Percentiles rank a stretch among this genome's conserved stretches.
phyloP scores from a whole-genome alignment of 345 rosid genomes.

The Citrus australasica region DNA sequence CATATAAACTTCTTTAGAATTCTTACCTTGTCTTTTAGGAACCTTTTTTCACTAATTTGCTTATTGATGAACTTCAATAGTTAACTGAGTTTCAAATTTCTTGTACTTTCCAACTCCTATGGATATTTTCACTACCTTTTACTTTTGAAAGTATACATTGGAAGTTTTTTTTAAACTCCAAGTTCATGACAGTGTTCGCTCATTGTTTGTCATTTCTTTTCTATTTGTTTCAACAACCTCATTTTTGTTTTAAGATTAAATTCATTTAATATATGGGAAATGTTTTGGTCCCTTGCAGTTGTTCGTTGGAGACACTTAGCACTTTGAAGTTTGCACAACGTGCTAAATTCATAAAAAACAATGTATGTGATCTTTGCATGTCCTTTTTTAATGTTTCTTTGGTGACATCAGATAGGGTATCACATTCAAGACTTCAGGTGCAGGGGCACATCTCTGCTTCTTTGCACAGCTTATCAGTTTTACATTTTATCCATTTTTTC shows the following conservation, averaged over 20 bases:
- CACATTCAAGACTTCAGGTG: background rate
- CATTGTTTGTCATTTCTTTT: background rate
- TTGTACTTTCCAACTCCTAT: background rate
- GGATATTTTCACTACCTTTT: background rate
- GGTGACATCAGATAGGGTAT: background rate
- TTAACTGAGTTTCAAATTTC: background rate
- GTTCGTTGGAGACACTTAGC: conserved; percentile 90
- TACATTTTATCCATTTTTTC: background rate
- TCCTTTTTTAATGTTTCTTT: background rate
- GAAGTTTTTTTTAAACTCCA: background rate
- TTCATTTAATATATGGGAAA: conserved; percentile 13
- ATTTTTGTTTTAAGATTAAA: background rate
- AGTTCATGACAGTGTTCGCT: background rate
- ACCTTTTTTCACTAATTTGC: background rate
- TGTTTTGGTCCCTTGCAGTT: conserved; percentile 43
- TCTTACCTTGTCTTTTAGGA: background rate
- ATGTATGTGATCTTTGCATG: conserved; percentile 43
- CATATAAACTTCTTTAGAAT: background rate
- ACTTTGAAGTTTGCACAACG: conserved; percentile 99
- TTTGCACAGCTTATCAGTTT: background rate
- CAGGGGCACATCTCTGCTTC: background rate
- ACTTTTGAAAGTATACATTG: background rate
- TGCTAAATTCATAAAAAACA: conserved; percentile 93
- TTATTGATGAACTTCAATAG: background rate
- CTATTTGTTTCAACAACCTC: background rate